A percentile compares a stretch with the other conserved stretches of the same genome.
Evolutionary conservation across 345 rosid genomes (phyloP).

Genomic region (Mercurialis annua): DNA sequence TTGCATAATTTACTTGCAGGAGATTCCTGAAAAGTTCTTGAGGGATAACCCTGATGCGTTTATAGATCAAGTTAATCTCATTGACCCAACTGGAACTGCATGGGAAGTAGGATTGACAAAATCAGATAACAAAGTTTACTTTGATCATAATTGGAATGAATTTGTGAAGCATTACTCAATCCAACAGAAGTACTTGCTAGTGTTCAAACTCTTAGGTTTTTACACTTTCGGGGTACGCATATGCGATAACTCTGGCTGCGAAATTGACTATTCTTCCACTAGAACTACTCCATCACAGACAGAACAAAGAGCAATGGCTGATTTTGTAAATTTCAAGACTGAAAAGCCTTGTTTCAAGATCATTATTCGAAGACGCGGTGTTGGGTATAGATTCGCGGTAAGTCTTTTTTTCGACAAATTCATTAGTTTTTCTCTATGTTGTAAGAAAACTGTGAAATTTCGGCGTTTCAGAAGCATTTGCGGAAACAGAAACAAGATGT

Average conservation of each 20-base stretch:
- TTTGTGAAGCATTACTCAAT: conserved; percentile 15
- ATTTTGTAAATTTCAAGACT: conserved; percentile 36
- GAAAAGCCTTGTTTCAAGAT: conserved; percentile 33
- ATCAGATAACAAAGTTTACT: neutral
- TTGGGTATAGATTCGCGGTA: conserved; percentile 11
- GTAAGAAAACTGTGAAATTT: too few species aligned
- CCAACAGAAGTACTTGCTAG: neutral
- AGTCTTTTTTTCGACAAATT: too few species aligned
- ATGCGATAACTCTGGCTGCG: conserved; percentile 9
- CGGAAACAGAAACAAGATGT: too few species aligned
- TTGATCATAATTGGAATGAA: conserved; percentile 17
- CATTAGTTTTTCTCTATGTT: too few species aligned
- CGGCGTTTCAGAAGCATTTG: too few species aligned
- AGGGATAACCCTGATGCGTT: neutral
- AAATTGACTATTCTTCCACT: neutral
- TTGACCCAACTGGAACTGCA: neutral
- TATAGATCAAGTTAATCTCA: neutral
- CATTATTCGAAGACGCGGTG: conserved; percentile 22
- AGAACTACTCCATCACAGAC: too few species aligned
- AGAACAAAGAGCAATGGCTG: conserved; percentile 24
- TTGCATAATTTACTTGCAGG: neutral
- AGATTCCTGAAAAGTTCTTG: neutral
- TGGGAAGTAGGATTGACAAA: conserved; percentile 11
- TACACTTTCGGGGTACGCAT: conserved; percentile 9
- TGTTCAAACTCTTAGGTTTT: conserved; percentile 14